Conservation (phyloP, 2,329 filamentous ascomycete genomes). For the Trichoderma endophyticum region DNA sequence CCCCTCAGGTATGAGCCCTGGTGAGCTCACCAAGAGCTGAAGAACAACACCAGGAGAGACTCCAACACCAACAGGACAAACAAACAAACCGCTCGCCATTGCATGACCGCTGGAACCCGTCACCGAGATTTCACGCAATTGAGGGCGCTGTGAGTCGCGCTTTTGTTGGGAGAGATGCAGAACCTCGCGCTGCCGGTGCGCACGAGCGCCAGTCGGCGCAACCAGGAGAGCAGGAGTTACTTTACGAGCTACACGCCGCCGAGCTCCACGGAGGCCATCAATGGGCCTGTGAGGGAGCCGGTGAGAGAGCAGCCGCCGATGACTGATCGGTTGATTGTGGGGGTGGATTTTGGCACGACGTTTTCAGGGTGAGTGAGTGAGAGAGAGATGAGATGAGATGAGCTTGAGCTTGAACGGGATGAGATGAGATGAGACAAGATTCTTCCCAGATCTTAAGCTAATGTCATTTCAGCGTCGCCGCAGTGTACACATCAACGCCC, state of each 20-base stretch:
- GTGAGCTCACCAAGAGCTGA: background rate
- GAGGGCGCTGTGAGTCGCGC: background rate
- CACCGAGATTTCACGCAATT: background rate
- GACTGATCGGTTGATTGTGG: constrained; percentile 68
- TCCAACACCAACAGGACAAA: background rate
- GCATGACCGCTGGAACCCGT: background rate
- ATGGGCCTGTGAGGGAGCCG: constrained; percentile 57
- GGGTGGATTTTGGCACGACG: constrained; percentile 81
- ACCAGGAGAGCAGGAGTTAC: constrained; percentile 55
- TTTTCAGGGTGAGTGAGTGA: constrained; percentile 61
- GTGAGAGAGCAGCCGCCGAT: constrained; percentile 49
- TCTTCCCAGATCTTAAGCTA: background rate
- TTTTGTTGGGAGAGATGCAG: background rate
- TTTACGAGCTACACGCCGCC: constrained; percentile 54
- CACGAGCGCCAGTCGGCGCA: constrained; percentile 44
- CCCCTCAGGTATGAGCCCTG: background rate
- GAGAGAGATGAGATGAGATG: background rate
- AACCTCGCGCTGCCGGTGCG: constrained; percentile 52
- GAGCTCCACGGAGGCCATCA: constrained; percentile 60
- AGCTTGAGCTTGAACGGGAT: no score
- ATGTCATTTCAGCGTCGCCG: constrained; percentile 50
- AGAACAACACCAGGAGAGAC: background rate
- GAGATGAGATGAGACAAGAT: background rate
- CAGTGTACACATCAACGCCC: constrained; percentile 70
- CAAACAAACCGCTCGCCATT: background rate